Evolutionary conservation across 352 stramenopile species (phyloP), one percentile per base, ranked within the genome.

Genomic region (Pythium aphanidermatum): DNA sequence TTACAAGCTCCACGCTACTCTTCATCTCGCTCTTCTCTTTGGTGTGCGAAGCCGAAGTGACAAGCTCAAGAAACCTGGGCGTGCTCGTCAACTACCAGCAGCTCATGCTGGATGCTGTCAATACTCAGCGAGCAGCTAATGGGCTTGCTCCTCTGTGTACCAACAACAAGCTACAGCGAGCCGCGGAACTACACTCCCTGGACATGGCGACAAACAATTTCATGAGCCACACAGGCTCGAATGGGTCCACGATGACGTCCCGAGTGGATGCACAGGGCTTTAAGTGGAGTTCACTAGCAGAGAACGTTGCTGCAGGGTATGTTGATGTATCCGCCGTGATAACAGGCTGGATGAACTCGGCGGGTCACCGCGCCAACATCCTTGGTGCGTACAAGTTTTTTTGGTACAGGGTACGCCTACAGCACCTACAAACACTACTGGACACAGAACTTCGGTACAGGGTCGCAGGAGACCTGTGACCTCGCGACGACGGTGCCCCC

Each of bases 131-230:
- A 17, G 45, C 53, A n/a, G 60, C 68, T 13, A 12, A 30, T 1
- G 60, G 61, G 1, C 45, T 79, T 14, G 11, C 53, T 9, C 39
- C 58, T 0, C 51, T 78, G 1, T 78, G 70, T 32, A 59, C 44
- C 37, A 83, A 61, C 54, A 54, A 10, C n/a, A 75, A 63, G 40
- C 42, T 63, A 4, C 41, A 52, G n/a, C 34, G n/a, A 21, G 53
- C 58, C 11, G 51, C 51, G 2, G 31, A 51, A 17, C 12, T 39
- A 3, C 51, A 61, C 45, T 65, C 68, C 9, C 29, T 38, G n/a
- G 68, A 85, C 53, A 75, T 79, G 60, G 70, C 73, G 1, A 55
- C 20, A 4, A 60, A 65, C 23, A 63, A 58, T 27, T 82, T 57
- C 30, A 57, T 84, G 47, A 57, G 52, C 31, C 71, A 83, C 61